A percentile compares a stretch with the other conserved stretches of the same genome.
phyloP scores from a whole-genome alignment of 1,139 yeast genomes.

The Yamadazyma pseudoaaseri region DNA sequence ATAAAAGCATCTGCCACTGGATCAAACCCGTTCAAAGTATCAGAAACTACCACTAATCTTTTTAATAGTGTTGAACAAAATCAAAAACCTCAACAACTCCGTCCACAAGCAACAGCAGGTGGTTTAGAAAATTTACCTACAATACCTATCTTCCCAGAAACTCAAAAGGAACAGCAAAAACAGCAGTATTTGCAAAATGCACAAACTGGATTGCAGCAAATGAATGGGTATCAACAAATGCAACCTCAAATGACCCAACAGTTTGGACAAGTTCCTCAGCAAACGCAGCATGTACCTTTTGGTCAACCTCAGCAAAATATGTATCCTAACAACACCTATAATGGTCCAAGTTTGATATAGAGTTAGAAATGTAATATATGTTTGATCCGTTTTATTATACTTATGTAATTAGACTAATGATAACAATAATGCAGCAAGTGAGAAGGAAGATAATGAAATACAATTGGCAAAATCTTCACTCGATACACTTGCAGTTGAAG shows the following conservation, averaged over 20 bases:
- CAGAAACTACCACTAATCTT: constrained; percentile 34
- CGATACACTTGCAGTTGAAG: background rate
- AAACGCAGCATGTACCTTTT: constrained; percentile 7
- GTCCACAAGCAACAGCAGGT: constrained; percentile 62
- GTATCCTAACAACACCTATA: constrained; percentile 17
- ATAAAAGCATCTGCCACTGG: constrained; percentile 36
- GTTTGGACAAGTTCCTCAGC: constrained; percentile 12
- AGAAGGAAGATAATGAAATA: background rate
- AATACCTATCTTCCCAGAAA: constrained; percentile 63
- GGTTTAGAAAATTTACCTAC: constrained; percentile 65
- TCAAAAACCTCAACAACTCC: constrained; percentile 24
- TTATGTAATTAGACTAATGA: background rate
- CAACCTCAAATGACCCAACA: constrained; percentile 5
- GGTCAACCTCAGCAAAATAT: constrained; percentile 4
- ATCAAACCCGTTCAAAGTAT: constrained; percentile 46
- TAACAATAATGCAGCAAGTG: constrained; percentile 1
- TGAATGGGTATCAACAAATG: constrained; percentile 9
- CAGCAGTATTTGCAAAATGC: constrained; percentile 40
- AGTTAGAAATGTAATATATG: constrained; percentile 1
- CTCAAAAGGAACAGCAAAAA: constrained; percentile 43
- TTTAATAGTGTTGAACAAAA: constrained; percentile 25
- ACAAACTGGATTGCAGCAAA: constrained; percentile 28
- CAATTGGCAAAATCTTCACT: background rate
- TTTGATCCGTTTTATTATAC: background rate
- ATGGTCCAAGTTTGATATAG: constrained; percentile 31